phyloP scores from a whole-genome alignment of 31 red algal species.

The Bonnemaisonia californica region DNA sequence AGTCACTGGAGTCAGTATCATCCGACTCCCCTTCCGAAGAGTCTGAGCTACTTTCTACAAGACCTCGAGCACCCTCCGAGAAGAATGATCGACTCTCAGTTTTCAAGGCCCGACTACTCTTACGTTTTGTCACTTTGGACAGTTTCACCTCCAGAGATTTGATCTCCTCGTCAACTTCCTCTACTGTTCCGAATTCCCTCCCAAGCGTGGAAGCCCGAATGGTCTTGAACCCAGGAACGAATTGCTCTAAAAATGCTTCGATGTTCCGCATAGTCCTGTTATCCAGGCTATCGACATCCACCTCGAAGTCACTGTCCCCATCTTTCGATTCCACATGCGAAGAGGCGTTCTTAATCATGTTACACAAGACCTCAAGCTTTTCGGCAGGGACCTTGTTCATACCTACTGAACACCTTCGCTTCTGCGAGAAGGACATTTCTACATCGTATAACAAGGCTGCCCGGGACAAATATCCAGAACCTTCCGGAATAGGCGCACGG shows the following conservation, averaged over 20 bases:
- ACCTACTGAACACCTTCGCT: constrained; percentile 43
- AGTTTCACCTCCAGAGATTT: constrained; percentile 3
- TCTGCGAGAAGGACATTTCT: constrained; percentile 75
- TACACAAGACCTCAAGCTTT: constrained; percentile 72
- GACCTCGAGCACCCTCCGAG: constrained; percentile 19
- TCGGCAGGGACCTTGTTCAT: constrained; percentile 60
- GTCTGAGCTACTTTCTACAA: constrained; percentile 60
- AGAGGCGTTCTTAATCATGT: constrained; percentile 48
- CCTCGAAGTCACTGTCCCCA: constrained; percentile 61
- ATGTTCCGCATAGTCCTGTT: constrained; percentile 78
- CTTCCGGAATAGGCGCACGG: constrained; percentile 42
- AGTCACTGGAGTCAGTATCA: constrained; percentile 44
- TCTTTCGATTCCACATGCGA: constrained; percentile 26
- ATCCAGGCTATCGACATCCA: constrained; percentile 85
- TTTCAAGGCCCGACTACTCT: background rate
- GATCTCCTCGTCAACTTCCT: constrained; percentile 48
- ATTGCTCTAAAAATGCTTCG: constrained; percentile 80
- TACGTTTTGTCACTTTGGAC: background rate
- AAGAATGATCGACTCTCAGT: constrained; percentile 36
- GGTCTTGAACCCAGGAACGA: constrained; percentile 60
- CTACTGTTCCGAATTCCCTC: constrained; percentile 40
- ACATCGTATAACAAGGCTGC: constrained; percentile 70
- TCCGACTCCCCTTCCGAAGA: constrained; percentile 28
- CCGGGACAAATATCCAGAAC: constrained; percentile 50
- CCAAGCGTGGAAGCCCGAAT: constrained; percentile 59